A percentile compares a stretch with the other conserved stretches of the same genome.
These are phyloP conservation scores for Syncephalastrum sp. DNA, from an alignment of 371 early-diverging fungal genomes.

Conservation along the genomic window DNA sequence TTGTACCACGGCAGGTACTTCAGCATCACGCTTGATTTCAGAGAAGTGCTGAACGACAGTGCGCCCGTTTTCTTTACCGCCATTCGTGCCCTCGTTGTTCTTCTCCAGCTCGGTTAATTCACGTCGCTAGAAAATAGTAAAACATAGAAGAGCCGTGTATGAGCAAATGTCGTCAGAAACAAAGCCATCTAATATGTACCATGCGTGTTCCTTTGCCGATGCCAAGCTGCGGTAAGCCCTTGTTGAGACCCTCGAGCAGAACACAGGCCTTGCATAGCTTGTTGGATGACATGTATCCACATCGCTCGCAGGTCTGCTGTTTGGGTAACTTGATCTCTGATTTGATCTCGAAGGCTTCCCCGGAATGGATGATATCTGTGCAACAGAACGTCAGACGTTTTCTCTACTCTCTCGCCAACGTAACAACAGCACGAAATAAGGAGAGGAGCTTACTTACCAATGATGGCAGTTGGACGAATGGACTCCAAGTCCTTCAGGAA, in stretches of 20 bases:
- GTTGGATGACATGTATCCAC: slow-evolving; percentile 95
- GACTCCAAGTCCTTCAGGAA: slow-evolving; percentile 98
- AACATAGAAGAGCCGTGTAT: not conserved
- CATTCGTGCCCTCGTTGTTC: slow-evolving; percentile 6
- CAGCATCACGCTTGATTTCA: slow-evolving; percentile 41
- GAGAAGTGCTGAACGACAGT: slow-evolving; percentile 38
- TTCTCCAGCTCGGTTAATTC: slow-evolving; percentile 1
- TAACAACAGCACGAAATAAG: too few species aligned
- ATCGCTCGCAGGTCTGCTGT: slow-evolving; percentile 78
- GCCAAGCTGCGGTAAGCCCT: slow-evolving; percentile 77
- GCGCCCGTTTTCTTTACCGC: slow-evolving; percentile 1
- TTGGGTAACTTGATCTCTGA: slow-evolving; percentile 67
- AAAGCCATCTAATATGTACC: slow-evolving; percentile 27
- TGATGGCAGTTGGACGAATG: slow-evolving; percentile 88
- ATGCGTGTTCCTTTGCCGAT: slow-evolving; percentile 47
- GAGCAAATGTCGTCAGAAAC: slow-evolving; percentile 4
- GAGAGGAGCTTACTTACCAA: slow-evolving; percentile 59
- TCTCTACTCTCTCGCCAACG: not conserved
- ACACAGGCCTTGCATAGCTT: slow-evolving; percentile 93
- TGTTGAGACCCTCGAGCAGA: slow-evolving; percentile 90
- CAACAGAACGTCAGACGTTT: not conserved
- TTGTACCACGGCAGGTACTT: slow-evolving; percentile 22
- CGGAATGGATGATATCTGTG: slow-evolving; percentile 90
- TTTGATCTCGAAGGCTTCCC: slow-evolving; percentile 85
- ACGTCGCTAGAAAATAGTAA: not conserved